Percentiles rank a stretch among this genome's conserved stretches.
These are phyloP conservation scores for Lathyrus aphaca DNA, from an alignment of 306 rosid species.

Conservation along the genomic window DNA sequence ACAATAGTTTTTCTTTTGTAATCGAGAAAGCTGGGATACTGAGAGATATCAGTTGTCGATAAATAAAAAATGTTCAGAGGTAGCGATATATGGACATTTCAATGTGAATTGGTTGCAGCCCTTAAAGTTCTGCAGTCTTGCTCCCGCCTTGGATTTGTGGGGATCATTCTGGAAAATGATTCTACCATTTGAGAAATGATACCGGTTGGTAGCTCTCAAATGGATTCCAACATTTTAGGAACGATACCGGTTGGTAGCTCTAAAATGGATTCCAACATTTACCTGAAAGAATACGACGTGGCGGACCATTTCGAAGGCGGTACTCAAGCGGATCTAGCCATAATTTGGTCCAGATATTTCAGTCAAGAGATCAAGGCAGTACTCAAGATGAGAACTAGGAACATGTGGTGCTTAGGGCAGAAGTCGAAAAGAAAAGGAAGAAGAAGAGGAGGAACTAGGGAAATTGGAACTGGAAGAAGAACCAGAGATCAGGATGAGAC, in stretches of 20 bases:
- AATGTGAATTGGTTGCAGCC: neutral
- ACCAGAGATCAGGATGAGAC: neutral
- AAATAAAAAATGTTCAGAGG: constrained; percentile 2
- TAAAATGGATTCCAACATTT: too few relatives aligned
- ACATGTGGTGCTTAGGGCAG: neutral
- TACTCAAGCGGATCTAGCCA: neutral
- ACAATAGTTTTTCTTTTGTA: neutral
- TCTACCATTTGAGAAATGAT: too few relatives aligned
- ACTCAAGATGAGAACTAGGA: neutral
- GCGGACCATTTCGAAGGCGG: too few relatives aligned
- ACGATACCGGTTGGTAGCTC: too few relatives aligned
- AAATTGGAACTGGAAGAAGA: neutral
- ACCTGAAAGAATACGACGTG: too few relatives aligned
- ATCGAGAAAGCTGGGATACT: neutral
- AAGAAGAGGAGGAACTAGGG: neutral
- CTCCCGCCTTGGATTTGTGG: too few relatives aligned
- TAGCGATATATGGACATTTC: neutral
- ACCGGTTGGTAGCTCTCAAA: too few relatives aligned
- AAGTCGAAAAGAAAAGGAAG: neutral
- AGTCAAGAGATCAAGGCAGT: neutral
- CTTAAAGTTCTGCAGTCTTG: neutral
- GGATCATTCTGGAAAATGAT: too few relatives aligned
- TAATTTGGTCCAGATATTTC: neutral
- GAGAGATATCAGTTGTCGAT: neutral
- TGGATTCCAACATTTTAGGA: too few relatives aligned